Base-by-base conservation (phyloP, 495 filamentous ascomycete species). In the Tuber brumale region DNA sequence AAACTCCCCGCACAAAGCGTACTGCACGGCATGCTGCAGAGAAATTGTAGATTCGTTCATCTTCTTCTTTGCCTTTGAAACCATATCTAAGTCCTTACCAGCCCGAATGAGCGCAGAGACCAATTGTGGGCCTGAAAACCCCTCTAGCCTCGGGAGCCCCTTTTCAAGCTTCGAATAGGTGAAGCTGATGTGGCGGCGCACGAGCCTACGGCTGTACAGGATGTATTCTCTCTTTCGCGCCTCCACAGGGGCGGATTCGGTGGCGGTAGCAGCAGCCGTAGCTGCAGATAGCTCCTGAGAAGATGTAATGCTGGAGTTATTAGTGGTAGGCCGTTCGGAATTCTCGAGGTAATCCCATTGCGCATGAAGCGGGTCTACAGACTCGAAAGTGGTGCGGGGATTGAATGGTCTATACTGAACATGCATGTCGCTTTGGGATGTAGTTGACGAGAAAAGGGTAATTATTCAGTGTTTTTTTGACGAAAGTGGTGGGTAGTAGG, bases 331-430 rank as follows among this genome's bases (percentile, higher is more conserved):
- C 10, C 1, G 7, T 23, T 0, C 9, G 51, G 12, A 2, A 12
- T 57, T 31, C 51, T 61, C 51, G 51, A 61, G 51, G 51, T 27
- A 61, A 61, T 61, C n/a, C 51, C 51, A 61, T 61, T 61, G n/a
- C 10, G n/a, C 0, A 31, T 31, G n/a, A 31, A 61, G 27, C 10
- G 51, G 51, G 51, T 61, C 51, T 31, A 61, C n/a, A 61, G 51
- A 16, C 51, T 61, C 51, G 10, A 61, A 61, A 31, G 51, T 61
- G 10, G 0, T 31, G 10, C 51, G 51, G 27, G n/a, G 51, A 61
- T 10, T 61, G 51, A 31, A 9, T 61, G 51, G 51, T 3, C 10
- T 61, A 31, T 61, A 31, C 51, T 61, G 10, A 61, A 61, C 14
- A 16, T 4, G 10, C 51, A 61, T 61, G 10, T 3, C 51, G 51